phyloP scores from a whole-genome alignment of 2,329 filamentous ascomycete species.

The Aspergillus unguis region DNA sequence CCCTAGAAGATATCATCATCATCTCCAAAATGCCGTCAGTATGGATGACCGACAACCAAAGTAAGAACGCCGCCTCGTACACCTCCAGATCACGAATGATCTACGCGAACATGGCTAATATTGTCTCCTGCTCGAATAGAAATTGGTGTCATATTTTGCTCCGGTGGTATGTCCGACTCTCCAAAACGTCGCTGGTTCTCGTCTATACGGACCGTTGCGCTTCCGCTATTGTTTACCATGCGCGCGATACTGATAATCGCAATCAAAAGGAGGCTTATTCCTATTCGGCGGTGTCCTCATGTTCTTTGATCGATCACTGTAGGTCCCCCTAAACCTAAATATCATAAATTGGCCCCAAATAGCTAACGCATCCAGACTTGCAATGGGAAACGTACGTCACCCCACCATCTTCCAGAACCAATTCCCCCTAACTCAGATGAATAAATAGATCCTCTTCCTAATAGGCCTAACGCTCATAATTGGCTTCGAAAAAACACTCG shows the following conservation, averaged over 20 bases:
- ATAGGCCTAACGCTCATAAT: slow-evolving; percentile 96
- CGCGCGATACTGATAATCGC: slow-evolving; percentile 16
- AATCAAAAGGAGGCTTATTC: slow-evolving; percentile 78
- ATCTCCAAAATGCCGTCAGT: slow-evolving; percentile 71
- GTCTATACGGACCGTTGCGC: background rate
- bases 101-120: slow-evolving; percentile 16
- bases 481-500: slow-evolving; percentile 80
- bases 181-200: background rate
- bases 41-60: slow-evolving; percentile 96
- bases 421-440: slow-evolving; percentile 4
- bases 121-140: slow-evolving; percentile 56
- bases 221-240: background rate
- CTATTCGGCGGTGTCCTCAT: slow-evolving; percentile 89
- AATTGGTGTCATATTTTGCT: slow-evolving; percentile 96
- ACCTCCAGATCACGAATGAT: no score
- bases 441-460: slow-evolving; percentile 82
- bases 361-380: slow-evolving; percentile 59
- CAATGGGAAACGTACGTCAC: slow-evolving; percentile 84
- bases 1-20: background rate
- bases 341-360: background rate
- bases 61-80: slow-evolving; percentile 51
- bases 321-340: slow-evolving; percentile 35
- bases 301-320: slow-evolving; percentile 98
- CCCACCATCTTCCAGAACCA: slow-evolving; percentile 6
- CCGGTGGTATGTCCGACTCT: slow-evolving; percentile 69